Evolutionary conservation across 345 rosid genomes (phyloP).

Genomic region (Firmiana major): DNA sequence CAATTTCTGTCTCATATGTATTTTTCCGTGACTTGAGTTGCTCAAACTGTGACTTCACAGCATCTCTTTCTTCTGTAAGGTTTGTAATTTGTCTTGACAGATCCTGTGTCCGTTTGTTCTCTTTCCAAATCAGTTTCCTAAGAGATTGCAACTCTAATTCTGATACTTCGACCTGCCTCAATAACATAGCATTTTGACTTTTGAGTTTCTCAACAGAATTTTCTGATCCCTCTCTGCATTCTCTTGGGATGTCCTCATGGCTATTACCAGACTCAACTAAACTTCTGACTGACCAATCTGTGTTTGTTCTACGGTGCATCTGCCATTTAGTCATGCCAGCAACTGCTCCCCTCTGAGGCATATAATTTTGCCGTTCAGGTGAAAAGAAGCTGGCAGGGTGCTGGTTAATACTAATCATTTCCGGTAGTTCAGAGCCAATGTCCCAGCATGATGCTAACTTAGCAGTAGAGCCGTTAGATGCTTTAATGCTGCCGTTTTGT

Average conservation of each 20-base stretch:
- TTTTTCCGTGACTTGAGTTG: conserved; percentile 36
- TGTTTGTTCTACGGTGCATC: conserved; percentile 61
- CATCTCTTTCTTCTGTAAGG: conserved; percentile 65
- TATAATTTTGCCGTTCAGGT: conserved; percentile 44
- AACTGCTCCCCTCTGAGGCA: conserved; percentile 34
- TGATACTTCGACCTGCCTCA: conserved; percentile 66
- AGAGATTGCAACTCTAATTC: conserved; percentile 87
- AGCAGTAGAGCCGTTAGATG: conserved; percentile 31
- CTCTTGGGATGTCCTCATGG: conserved; percentile 52
- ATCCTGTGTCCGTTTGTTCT: conserved; percentile 62
- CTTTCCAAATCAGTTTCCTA: conserved; percentile 67
- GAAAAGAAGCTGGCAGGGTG: conserved; percentile 16
- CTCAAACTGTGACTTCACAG: conserved; percentile 37
- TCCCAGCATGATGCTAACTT: conserved; percentile 13
- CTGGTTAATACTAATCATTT: not conserved
- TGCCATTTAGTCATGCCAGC: conserved; percentile 26
- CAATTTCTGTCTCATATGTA: conserved; percentile 34
- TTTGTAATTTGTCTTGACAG: conserved; percentile 47
- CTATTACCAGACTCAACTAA: conserved; percentile 57
- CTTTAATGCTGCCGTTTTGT: conserved; percentile 28
- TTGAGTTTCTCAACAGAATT: conserved; percentile 57
- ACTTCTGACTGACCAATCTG: conserved; percentile 87
- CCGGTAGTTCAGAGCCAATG: conserved; percentile 20
- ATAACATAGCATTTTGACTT: conserved; percentile 50
- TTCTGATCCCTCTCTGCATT: conserved; percentile 44